Evolutionary conservation across 371 early-diverging fungal genomes (phyloP), one percentile per base, ranked within the genome.

Genomic region (Mucor velutinosus): DNA sequence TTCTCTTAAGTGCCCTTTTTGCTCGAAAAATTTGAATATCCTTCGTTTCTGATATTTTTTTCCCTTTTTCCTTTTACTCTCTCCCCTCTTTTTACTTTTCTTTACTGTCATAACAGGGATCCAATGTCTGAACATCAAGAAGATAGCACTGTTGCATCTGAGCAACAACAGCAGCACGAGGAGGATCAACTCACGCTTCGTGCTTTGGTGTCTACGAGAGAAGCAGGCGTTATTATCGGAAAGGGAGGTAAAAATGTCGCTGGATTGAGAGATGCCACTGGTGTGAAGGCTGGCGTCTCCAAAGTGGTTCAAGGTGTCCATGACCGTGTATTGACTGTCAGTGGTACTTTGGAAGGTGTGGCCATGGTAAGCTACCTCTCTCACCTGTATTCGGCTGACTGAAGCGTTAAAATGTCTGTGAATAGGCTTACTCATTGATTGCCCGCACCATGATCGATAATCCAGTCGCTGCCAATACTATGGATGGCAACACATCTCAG

Each of bases 201-300:
- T 51, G 91, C 94, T 17, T 82, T 95, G 15, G 92, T 95, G n/a
- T 86, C 92, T 30, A 92, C 95, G 72, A 94, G 93, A 78, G 97
- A 97, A 76, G 97, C 98, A 33, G 97, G 93, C 69, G 90, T 96
- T 37, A 91, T 97, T 66, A 97, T 97, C 71, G 98, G 98, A 58
- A 94, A 93, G 83, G 82, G 83, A 37, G 98, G 98, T 47, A 89
- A 87, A 70, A 93, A 94, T 80, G 91, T 97, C 1, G 89, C 90
- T 55, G 92, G 93, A 63, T 85, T 97, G 69, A 84, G 96, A 70
- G 91, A 93, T 43, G 69, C 78, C 47, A 92, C 93, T 62, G 91
- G 92, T 60, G 95, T 94, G 65, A 89, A 91, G 66, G 93, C 95
- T 37, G 92, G 89, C 58, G 93, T 97, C 61, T 93, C 94, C 64